Evolutionary conservation across 768 basidiomycete genomes (phyloP).

Genomic region (Chalciporus piperatus): DNA sequence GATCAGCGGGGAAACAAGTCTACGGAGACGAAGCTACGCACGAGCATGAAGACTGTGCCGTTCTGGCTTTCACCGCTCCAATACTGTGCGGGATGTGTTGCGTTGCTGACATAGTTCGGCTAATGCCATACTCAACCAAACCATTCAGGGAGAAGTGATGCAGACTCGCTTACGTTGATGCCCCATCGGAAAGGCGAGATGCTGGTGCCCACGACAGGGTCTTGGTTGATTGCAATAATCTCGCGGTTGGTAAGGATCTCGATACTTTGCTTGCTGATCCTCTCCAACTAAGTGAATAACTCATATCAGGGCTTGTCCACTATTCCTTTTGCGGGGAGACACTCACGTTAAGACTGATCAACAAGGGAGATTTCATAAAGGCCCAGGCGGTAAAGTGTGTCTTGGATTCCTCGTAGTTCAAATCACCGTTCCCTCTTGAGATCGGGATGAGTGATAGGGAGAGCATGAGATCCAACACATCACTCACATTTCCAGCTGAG

Average conservation of each 20-base stretch:
- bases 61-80: slow-evolving; percentile 68
- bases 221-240: slow-evolving; percentile 68
- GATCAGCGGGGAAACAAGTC: background rate
- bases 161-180: slow-evolving; percentile 46
- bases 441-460: background rate
- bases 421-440: slow-evolving; percentile 57
- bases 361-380: slow-evolving; percentile 64
- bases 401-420: slow-evolving; percentile 62
- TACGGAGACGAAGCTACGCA: slow-evolving; percentile 23
- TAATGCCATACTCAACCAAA: slow-evolving; percentile 7
- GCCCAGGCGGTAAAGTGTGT: slow-evolving; percentile 75
- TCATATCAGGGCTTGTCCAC: slow-evolving; percentile 1
- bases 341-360: slow-evolving; percentile 58
- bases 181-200: slow-evolving; percentile 71
- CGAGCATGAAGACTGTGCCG: slow-evolving; percentile 67
- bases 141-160: background rate
- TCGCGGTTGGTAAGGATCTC: slow-evolving; percentile 61
- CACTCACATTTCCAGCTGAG: slow-evolving; percentile 54
- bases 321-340: background rate
- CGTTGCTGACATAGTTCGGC: slow-evolving; percentile 39
- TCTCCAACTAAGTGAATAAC: slow-evolving; percentile 40
- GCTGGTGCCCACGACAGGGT: slow-evolving; percentile 56
- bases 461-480: background rate
- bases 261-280: slow-evolving; percentile 47
- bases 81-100: slow-evolving; percentile 61